Base-by-base conservation (phyloP, 2,329 filamentous ascomycete species). In the Dactylellina cionopaga region DNA sequence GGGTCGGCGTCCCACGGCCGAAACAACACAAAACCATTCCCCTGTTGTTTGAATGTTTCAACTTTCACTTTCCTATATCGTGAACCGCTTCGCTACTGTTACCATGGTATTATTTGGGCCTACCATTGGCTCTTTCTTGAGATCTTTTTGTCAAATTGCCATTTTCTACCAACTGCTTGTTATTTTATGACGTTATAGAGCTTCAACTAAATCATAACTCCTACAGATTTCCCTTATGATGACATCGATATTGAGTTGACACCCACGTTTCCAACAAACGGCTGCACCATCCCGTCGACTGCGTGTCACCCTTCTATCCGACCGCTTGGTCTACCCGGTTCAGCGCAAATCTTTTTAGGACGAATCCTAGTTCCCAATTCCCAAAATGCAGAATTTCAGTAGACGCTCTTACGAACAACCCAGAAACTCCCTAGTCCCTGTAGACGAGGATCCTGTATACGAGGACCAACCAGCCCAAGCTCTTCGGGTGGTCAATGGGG, bases 161-260 rank as follows among this genome's bases (percentile, higher is more conserved):
- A n/a, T n/a, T n/a, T 13, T 49, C n/a, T 35, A 22, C 56, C 19
- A 35, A 31, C 33, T 31, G 11, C 29, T 17, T 47, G 33, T 2
- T 29, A 15, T 37, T 29, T 5, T 25, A 39, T 22, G 17, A n/a
- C 39, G 7, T 33, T 22, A 29, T 17, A 47, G 54, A 55, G 17
- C 31, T 41, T 55, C 17, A 63, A 17, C 46, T 55, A 70, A 70
- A 63, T 55, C 17, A 29, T 15, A 41, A n/a, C n/a, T n/a, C n/a
- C n/a, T 35, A 51, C 7, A 4, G 22, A 24, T 47, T 22, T 62
- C 11, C 55, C 47, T 46, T 51, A 52, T 73, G 25, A 73, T 65
- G 68, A 60, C 47, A 54, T 60, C 68, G 60, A 73, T 73, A 73
- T 65, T 55, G 59, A 65, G 52, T 60, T 73, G 59, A 73, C 51